Evolutionary conservation across 805 yeast genomes (phyloP).

Genomic region (Candida vartiovaarae): DNA sequence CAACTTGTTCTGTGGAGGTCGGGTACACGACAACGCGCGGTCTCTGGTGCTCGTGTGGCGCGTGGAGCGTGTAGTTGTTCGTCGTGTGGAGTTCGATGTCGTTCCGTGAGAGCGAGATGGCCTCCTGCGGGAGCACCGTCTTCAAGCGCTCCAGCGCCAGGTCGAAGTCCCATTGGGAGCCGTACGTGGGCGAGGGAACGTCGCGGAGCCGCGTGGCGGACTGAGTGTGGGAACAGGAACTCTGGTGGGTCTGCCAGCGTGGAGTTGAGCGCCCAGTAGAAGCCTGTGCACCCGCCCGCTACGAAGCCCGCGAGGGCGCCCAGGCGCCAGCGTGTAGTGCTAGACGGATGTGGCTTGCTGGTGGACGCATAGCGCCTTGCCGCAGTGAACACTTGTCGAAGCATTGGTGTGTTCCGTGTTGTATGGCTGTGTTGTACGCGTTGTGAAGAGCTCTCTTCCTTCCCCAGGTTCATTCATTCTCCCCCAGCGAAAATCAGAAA

Average conservation of each 20-base stretch:
- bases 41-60: slow-evolving; percentile 36
- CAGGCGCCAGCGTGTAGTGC: not conserved
- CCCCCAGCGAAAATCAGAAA: too few relatives aligned
- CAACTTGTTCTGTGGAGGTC: slow-evolving; percentile 48
- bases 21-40: slow-evolving; percentile 42
- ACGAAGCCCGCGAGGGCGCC: slow-evolving; percentile 13
- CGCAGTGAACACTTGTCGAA: too few relatives aligned
- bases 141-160: slow-evolving; percentile 22
- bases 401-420: too few relatives aligned
- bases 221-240: slow-evolving; percentile 23
- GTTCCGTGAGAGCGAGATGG: slow-evolving; percentile 17
- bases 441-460: too few relatives aligned
- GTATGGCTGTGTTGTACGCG: too few relatives aligned
- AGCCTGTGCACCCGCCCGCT: slow-evolving; percentile 16
- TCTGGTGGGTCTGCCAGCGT: slow-evolving; percentile 20
- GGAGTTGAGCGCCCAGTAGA: slow-evolving; percentile 22
- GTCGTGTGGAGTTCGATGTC: slow-evolving; percentile 40
- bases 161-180: slow-evolving; percentile 22
- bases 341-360: too few relatives aligned
- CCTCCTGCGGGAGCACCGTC: slow-evolving; percentile 29
- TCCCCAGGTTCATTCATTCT: too few relatives aligned
- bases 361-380: not conserved
- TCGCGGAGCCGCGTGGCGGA: slow-evolving; percentile 19
- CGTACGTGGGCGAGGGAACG: slow-evolving; percentile 21
- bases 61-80: slow-evolving; percentile 42